Percentiles rank a stretch among this genome's conserved stretches.
Conservation (phyloP, 1,139 yeast genomes). For the Suhomyces bolitotheri region DNA sequence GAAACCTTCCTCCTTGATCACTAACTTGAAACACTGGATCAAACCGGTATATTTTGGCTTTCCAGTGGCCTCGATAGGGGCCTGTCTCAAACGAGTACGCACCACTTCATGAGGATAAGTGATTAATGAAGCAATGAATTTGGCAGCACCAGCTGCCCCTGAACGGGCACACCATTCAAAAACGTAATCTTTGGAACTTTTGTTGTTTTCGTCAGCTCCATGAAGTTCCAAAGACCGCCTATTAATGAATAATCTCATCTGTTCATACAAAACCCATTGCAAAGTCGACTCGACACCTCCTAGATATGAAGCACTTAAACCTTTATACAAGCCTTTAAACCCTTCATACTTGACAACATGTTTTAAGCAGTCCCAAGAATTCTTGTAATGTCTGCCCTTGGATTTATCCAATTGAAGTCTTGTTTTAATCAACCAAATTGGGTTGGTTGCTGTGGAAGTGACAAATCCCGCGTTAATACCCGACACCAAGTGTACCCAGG, state of each 20-base stretch:
- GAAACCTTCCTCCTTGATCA: constrained; percentile 88
- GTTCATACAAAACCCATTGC: constrained; percentile 97
- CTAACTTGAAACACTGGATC: constrained; percentile 78
- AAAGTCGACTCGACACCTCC: constrained; percentile 93
- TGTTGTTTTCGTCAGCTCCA: constrained; percentile 41
- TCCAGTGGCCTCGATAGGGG: constrained; percentile 75
- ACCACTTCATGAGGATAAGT: constrained; percentile 98
- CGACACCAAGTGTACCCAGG: constrained; percentile 82
- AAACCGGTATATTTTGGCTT: constrained; percentile 86
- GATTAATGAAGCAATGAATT: constrained; percentile 84
- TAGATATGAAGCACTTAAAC: constrained; percentile 88
- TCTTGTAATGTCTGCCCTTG: constrained; percentile 65
- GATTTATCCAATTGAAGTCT: constrained; percentile 85
- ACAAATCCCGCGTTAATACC: constrained; percentile 95
- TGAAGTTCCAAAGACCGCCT: constrained; percentile 54
- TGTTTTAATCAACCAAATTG: constrained; percentile 98
- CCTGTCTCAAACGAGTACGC: constrained; percentile 92
- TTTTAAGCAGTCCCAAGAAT: constrained; percentile 81
- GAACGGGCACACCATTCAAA: constrained; percentile 94
- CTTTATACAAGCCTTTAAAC: constrained; percentile 74
- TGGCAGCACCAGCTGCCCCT: constrained; percentile 97
- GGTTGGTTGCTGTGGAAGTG: constrained; percentile 97
- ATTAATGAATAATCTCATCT: constrained; percentile 75
- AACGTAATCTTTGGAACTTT: constrained; percentile 62
- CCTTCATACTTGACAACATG: constrained; percentile 80